Evolutionary conservation across 371 early-diverging fungal genomes (phyloP), one percentile per base, ranked within the genome.

Genomic region (Sporodiniella umbellata): DNA sequence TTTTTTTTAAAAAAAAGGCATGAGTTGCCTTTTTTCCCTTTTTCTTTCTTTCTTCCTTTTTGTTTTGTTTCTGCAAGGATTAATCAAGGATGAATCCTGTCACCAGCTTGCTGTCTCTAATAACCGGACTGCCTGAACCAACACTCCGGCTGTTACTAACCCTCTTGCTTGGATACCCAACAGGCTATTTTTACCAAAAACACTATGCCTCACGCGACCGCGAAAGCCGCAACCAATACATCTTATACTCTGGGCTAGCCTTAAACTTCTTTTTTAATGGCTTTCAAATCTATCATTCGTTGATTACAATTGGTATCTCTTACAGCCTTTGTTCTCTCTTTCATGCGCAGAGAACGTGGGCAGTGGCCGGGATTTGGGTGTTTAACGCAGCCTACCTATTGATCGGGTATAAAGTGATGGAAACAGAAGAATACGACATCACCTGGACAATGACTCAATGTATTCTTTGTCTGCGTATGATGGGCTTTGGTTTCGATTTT

Each of bases 381-480:
- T 83, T 86, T 52, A 85, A 85, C 53, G 64, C 78, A n/a, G 52
- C 58, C 4, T 87, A 87, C 53, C 56, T 87, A 15, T 49, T 87
- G 46, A 33, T 56, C 1, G 81, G 80, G 0, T 87, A 87, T 64
- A 69, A 71, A 49, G 71, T 56, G 42, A 72, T 71, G 26, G 64
- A 76, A 11, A 74, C 79, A 12, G 81, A 79, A 39, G 83, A 71
- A 0, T 87, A 87, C 44, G 85, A 84, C 53, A 71, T 88, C 45
- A 72, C 79, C 51, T 88, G 85, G 78, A 85, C 87, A 4, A 87
- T 86, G 78, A 75, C 85, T 15, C 86, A 87, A 55, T 88, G 86
- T 48, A 81, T 89, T 4, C 68, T 88, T 18, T 84, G 84, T 51
- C 65, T 89, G 25, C 78, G 87, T 37, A 57, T 89, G 64, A 88